Evolutionary conservation across 371 early-diverging fungal species (phyloP).

Genomic region (Cokeromyces recurvatus): DNA sequence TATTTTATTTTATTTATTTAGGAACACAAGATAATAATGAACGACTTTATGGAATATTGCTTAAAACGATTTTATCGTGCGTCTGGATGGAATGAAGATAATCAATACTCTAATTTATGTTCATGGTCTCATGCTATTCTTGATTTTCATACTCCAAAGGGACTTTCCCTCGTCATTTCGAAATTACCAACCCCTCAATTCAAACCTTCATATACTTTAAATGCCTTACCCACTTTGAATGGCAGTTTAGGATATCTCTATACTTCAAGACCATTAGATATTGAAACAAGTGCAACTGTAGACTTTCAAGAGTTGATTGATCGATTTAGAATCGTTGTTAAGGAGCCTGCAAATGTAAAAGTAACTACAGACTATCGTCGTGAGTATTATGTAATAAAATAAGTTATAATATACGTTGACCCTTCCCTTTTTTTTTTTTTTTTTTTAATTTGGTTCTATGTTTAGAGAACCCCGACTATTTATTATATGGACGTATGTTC

Average conservation of each 20-base stretch:
- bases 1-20: no score
- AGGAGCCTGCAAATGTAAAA: not conserved
- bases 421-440: not conserved
- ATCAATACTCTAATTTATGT: constrained; percentile 74
- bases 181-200: constrained; percentile 72
- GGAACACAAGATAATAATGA: no score
- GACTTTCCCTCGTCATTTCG: constrained; percentile 66
- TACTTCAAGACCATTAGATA: constrained; percentile 64
- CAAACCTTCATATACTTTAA: constrained; percentile 73
- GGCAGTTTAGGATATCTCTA: constrained; percentile 82
- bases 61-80: constrained; percentile 72
- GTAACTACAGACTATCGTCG: constrained; percentile 1
- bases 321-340: constrained; percentile 44
- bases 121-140: constrained; percentile 68
- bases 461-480: constrained; percentile 42
- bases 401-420: no score
- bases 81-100: constrained; percentile 74
- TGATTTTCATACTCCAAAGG: constrained; percentile 75
- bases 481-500: constrained; percentile 71
- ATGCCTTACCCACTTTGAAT: constrained; percentile 60
- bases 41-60: constrained; percentile 83
- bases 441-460: no score
- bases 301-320: constrained; percentile 57
- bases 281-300: constrained; percentile 59
- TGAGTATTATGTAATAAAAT: not conserved